Evolutionary conservation across 2,329 filamentous ascomycete species (phyloP).

Genomic region (Colletotrichum coccodes): DNA sequence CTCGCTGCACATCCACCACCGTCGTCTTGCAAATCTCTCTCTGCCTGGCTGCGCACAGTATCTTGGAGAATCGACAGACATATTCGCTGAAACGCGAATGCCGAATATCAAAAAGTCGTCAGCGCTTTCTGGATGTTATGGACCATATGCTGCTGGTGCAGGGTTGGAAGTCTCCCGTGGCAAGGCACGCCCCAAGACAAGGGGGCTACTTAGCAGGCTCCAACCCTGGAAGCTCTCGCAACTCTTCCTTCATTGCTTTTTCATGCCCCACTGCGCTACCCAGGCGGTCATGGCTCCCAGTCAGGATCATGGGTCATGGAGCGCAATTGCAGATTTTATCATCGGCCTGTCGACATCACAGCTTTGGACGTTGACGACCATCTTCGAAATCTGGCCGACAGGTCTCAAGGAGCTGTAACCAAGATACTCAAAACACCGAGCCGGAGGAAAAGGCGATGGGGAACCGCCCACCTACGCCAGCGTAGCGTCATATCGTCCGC

Average conservation of each 20-base stretch:
- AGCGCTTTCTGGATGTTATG: background rate
- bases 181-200: constrained; percentile 24
- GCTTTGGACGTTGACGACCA: background rate
- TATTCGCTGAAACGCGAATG: background rate
- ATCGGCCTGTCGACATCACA: background rate
- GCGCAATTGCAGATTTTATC: constrained; percentile 9
- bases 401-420: background rate
- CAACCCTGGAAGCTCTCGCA: constrained; percentile 15
- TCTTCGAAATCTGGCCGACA: background rate
- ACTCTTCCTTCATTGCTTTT: constrained; percentile 24
- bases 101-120: background rate
- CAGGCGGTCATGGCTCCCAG: constrained; percentile 5
- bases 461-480: background rate
- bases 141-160: background rate
- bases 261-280: background rate
- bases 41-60: background rate
- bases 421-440: background rate
- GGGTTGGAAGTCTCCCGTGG: constrained; percentile 17
- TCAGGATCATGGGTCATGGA: constrained; percentile 15
- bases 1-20: background rate
- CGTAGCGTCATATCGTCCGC: background rate
- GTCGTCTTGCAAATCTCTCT: background rate
- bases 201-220: constrained; percentile 1
- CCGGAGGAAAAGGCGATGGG: background rate
- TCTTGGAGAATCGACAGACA: background rate